Evolutionary conservation across 441 rosid species (phyloP), one percentile per base, ranked within the genome.

Genomic region (Mallotus repandus): DNA sequence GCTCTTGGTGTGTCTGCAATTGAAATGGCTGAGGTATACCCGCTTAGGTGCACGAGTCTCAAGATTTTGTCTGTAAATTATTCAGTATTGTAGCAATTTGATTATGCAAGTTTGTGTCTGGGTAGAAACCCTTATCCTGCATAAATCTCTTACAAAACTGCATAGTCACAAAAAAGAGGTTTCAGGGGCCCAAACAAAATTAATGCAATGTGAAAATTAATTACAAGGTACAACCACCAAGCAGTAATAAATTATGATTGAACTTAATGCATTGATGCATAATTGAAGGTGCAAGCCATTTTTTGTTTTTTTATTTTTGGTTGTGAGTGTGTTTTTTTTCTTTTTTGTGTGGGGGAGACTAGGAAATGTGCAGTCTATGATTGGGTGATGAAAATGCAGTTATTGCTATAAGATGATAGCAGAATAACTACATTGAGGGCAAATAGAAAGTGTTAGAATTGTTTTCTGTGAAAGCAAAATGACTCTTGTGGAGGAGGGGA

Each of bases 1-100:
- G 99, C 99, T 66, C 97, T 96, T 81, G 98, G 99, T 77, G 96
- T 96, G 80, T 96, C 99, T 84, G 99, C 99, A 69, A 87, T 96
- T 87, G 99, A 96, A 87, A 92, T 96, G 99, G 99, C 99, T 9
- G 99, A 96, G 99, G 99, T 93, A 89, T 77, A 53, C 43, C 25
- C 49, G 43, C 62, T 53, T 70, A 38, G 55, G 29, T 73, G 66
- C 72, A 18, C 41, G 29, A 74, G 74, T 54, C 72, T 83, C 55
- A 15, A 58, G 14, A 50, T 63, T 78, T 74, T 32, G 21, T 55
- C 43, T 62, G 65, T 61, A 46, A 53, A 29, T 53, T 55, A 35
- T 41, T 63, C 22, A 72, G 54, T 52, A 15, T 43, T 22, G 11
- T 46, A 22, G 45, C 57, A 66, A 18, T 38, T 15, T 46, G 18